Base-by-base conservation (phyloP, 106 monocot species). In the Phalaenopsis equestris region DNA sequence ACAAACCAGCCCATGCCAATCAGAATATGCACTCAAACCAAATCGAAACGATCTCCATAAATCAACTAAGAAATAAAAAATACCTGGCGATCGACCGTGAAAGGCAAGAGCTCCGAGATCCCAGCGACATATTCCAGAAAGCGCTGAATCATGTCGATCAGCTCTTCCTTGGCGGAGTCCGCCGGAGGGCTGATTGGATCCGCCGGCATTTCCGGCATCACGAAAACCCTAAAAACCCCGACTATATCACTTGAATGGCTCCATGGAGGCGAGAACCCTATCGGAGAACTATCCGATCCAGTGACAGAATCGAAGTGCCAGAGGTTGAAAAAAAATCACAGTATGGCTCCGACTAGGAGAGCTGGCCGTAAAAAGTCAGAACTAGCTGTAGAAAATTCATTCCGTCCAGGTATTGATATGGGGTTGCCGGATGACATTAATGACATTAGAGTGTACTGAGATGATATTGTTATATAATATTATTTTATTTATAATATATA, bases 41-140 rank as follows among this genome's bases (percentile, higher is more conserved):
- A n/a, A 61, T 6, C 19, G 19, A 61, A n/a, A 61, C 21, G 18
- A 5, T 61, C 61, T 61, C 21, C 61, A 61, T 61, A 21, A 52
- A 61, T 8, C 58, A 21, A 61, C 9, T 8, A 61, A 61, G n/a
- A 61, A 0, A 23, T 5, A 21, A 24, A 42, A 46, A 30, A 46
- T 36, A 81, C 81, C 81, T 81, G 56, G 30, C 81, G 61, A 64
- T 81, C 75, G 46, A 81, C 24, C 2, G 42, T 36, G 37, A 76
- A 81, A 45, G 81, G 81, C 42, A 81, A 55, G 61, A 61, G 75
- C 23, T 81, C 75, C 57, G 81, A 81, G 42, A 81, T 58, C 43
- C 42, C 58, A 43, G 61, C 75, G 42, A 81, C 45, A 61, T 75
- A 64, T 58, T 81, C 81, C 58, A 76, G n/a, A 42, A 81, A 39